Evolutionary conservation across 2,329 filamentous ascomycete genomes (phyloP).

Genomic region (Trichoderma cornu-damae): DNA sequence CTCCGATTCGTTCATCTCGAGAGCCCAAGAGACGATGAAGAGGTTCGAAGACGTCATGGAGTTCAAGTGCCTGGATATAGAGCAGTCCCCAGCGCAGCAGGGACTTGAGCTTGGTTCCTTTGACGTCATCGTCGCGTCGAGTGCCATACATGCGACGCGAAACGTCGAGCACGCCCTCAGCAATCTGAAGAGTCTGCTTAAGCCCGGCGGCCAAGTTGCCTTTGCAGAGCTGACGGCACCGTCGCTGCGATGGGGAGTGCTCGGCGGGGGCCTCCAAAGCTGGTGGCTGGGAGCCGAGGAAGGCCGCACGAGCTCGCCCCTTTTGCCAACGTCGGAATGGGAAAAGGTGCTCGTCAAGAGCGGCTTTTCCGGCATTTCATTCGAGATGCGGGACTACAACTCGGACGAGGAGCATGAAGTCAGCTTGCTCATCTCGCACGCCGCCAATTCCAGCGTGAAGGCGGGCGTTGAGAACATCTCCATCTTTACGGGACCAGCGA

Average conservation of each 20-base stretch:
- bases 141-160: conserved; percentile 19
- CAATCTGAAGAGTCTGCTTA: conserved; percentile 11
- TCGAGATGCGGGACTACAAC: conserved; percentile 13
- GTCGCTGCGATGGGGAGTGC: conserved; percentile 12
- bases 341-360: not conserved
- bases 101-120: conserved; percentile 20
- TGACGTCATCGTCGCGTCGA: conserved; percentile 26
- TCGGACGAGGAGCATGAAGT: conserved; percentile 11
- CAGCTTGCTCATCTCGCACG: conserved; percentile 14
- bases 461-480: not conserved
- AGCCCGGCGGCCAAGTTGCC: conserved; percentile 18
- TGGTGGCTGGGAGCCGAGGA: conserved; percentile 17
- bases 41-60: conserved; percentile 13
- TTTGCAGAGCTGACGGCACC: conserved; percentile 15
- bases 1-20: conserved; percentile 27
- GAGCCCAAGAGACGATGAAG: conserved; percentile 20
- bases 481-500: conserved; percentile 2
- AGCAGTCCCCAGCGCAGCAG: conserved; percentile 15
- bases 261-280: not conserved
- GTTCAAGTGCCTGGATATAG: conserved; percentile 26
- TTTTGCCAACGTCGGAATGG: conserved; percentile 7
- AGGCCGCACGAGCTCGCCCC: conserved; percentile 7
- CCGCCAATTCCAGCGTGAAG: not conserved
- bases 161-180: not conserved
- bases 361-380: conserved; percentile 14